phyloP scores from a whole-genome alignment of 2,329 filamentous ascomycete species.

The Ceratocystis smalleyi region DNA sequence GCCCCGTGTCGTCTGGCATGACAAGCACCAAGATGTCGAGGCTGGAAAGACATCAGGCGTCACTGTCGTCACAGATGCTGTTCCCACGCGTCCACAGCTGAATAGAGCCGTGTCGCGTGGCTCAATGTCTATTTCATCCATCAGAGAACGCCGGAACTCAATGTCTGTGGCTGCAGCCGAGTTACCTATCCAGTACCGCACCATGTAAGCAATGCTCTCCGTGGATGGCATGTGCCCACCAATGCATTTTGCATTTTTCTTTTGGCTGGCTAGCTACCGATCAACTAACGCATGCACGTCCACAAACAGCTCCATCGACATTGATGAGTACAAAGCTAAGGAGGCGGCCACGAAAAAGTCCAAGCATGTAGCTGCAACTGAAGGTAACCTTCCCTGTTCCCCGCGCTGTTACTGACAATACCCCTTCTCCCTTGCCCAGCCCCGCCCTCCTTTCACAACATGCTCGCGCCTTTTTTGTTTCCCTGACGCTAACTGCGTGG shows the following conservation, averaged over 20 bases:
- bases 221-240: not conserved
- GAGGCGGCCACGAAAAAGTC: conserved; percentile 22
- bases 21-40: conserved; percentile 11
- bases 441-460: not conserved
- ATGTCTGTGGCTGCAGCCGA: conserved; percentile 15
- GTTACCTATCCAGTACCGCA: conserved; percentile 40
- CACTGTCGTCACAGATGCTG: conserved; percentile 2
- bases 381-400: not conserved
- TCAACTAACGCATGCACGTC: not conserved
- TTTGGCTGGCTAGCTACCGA: too few species aligned
- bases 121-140: conserved; percentile 16
- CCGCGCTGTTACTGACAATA: not conserved
- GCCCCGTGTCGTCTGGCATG: conserved; percentile 11
- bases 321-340: conserved; percentile 38
- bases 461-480: not conserved
- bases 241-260: not conserved
- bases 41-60: conserved; percentile 10
- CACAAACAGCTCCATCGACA: conserved; percentile 33
- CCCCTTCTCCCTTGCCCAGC: not conserved
- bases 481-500: not conserved
- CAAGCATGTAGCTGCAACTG: conserved; percentile 7
- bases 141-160: conserved; percentile 13
- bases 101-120: conserved; percentile 15
- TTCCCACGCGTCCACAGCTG: conserved; percentile 12
- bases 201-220: conserved; percentile 28